Percentiles rank a stretch among this genome's conserved stretches.
phyloP scores from a whole-genome alignment of 2,329 filamentous ascomycete genomes.

The Eutypa lata region DNA sequence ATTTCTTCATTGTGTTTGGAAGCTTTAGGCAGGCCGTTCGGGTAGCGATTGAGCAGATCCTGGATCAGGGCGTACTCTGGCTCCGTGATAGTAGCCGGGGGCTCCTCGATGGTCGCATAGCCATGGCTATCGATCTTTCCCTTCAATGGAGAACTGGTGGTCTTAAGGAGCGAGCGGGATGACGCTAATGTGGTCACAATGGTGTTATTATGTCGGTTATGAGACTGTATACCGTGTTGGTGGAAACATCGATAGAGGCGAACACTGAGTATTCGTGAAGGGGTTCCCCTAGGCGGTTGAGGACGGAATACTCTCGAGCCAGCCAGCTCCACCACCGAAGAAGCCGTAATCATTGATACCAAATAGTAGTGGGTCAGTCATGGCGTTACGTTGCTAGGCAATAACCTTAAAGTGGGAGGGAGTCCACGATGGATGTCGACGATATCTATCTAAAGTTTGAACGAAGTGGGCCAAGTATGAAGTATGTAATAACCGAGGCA shows the following conservation, averaged over 20 bases:
- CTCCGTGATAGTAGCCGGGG: too few relatives aligned
- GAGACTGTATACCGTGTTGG: not conserved
- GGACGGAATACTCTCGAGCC: slow-evolving; percentile 20
- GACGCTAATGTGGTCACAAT: too few relatives aligned
- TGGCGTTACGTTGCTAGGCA: not conserved
- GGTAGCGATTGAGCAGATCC: too few relatives aligned
- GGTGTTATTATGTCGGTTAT: too few relatives aligned
- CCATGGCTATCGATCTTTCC: too few relatives aligned
- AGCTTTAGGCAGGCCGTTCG: too few relatives aligned
- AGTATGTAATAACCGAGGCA: too few relatives aligned
- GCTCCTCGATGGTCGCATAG: too few relatives aligned
- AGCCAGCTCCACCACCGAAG: slow-evolving; percentile 16
- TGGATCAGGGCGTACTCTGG: too few relatives aligned
- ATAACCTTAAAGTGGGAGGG: not conserved
- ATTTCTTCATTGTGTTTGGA: too few relatives aligned
- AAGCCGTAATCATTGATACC: slow-evolving; percentile 18
- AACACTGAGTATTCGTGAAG: slow-evolving; percentile 21
- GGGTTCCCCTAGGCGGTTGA: slow-evolving; percentile 19
- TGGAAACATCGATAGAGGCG: slow-evolving; percentile 20
- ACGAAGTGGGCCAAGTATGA: not conserved
- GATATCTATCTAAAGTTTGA: not conserved
- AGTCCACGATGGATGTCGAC: not conserved
- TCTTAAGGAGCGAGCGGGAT: too few relatives aligned
- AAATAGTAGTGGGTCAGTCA: not conserved
- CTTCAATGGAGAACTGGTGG: too few relatives aligned